Base-by-base conservation (phyloP, 2,329 filamentous ascomycete species). In the Boeremia lycopersici region DNA sequence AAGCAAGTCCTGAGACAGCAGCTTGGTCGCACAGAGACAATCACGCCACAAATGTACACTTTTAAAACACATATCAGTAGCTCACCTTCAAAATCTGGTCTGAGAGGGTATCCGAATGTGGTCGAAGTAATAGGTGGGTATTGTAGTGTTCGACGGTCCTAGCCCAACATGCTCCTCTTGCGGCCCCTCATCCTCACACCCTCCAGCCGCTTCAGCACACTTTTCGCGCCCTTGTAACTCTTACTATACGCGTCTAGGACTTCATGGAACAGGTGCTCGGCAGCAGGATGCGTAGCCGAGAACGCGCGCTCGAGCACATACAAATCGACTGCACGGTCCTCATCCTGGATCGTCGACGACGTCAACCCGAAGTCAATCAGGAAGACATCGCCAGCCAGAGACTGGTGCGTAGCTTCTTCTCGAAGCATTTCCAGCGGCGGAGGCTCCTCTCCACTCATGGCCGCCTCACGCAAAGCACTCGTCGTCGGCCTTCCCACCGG, bases 111-210 rank as follows among this genome's bases (percentile, higher is more conserved):
- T 15, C 5, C n/a, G 28, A 19, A 5, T 29, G 40, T 26, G 10
- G 13, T 15, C 19, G 46, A 25, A 54, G 19, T 29, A 34, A 46
- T 23, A 25, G 36, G n/a, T 50, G 52, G 46, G 42, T 50, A 38
- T 42, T 26, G 23, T 23, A 45, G 29, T 41, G 11, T 29, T 46
- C 26, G 47, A 42, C 7, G 12, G 12, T 38, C n/a, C 61, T 59
- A 98, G 26, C 95, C 95, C 64, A 99, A 74, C 95, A 99, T 99
- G 74, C 92, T 98, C 76, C 91, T 89, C 84, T 99, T 99, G 72
- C 95, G 83, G 3, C 95, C 95, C 74, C 95, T 87, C 87, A 96
- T 86, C 72, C 95, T 86, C 41, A 99, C 95, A 62, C 96, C 93
- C 73, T 96, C 92, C 58, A 99, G 76, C 73, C 88, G 89, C 78